Evolutionary conservation across 352 stramenopile species (phyloP).

Genomic region (Globisporangium emineosum): DNA sequence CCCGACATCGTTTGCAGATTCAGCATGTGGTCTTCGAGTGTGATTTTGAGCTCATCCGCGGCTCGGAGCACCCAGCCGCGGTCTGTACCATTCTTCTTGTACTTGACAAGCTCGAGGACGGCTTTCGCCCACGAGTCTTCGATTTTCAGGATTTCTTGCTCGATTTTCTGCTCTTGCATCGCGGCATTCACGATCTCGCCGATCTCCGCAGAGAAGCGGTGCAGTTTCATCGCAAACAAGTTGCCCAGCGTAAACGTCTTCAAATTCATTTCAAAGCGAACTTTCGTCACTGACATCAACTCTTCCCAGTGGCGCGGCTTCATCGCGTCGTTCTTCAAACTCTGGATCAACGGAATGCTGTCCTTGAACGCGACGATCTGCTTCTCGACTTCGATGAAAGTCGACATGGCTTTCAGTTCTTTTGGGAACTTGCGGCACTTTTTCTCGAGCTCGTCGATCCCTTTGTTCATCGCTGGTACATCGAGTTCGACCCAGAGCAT

Average conservation of each 20-base stretch:
- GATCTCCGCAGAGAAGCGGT: constrained; percentile 88
- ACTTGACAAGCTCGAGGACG: constrained; percentile 89
- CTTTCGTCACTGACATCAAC: constrained; percentile 86
- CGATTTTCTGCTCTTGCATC: constrained; percentile 94
- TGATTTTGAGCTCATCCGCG: constrained; percentile 80
- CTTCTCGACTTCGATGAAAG: constrained; percentile 90
- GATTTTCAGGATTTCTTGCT: constrained; percentile 92
- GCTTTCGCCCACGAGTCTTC: constrained; percentile 90
- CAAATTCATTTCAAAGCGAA: constrained; percentile 91
- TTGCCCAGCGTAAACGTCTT: constrained; percentile 92
- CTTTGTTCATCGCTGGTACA: constrained; percentile 88
- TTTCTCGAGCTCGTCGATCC: constrained; percentile 92
- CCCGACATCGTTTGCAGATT: constrained; percentile 90
- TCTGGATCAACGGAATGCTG: constrained; percentile 92
- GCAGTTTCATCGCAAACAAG: constrained; percentile 92
- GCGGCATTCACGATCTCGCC: constrained; percentile 92
- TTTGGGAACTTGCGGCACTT: constrained; percentile 90
- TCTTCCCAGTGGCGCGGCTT: constrained; percentile 91
- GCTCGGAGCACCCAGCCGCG: constrained; percentile 81
- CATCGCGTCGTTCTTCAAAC: constrained; percentile 93
- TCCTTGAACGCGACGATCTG: constrained; percentile 93
- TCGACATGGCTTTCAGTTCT: constrained; percentile 88
- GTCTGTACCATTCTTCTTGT: constrained; percentile 89
- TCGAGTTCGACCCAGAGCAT: constrained; percentile 94
- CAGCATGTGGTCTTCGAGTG: constrained; percentile 86